These are phyloP conservation scores for Geotrichum klebahnii DNA, from an alignment of 1,139 yeast genomes.

Conservation along the genomic window DNA sequence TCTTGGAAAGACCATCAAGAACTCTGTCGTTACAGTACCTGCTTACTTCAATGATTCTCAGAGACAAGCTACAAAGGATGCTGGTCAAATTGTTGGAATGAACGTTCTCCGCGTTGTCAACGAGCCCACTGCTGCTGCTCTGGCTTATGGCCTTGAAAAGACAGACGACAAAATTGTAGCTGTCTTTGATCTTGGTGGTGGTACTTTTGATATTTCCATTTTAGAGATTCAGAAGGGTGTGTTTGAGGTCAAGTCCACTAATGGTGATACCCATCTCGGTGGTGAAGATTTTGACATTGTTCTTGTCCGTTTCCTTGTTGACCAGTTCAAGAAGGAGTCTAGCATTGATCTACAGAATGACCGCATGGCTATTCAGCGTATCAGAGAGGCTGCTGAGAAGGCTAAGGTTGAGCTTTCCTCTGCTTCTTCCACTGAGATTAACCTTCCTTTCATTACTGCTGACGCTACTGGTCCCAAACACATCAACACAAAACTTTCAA, in stretches of 20 bases:
- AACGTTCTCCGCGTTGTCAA: slow-evolving; percentile 95
- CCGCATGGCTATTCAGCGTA: slow-evolving; percentile 98
- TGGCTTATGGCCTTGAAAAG: slow-evolving; percentile 94
- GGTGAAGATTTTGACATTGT: slow-evolving; percentile 84
- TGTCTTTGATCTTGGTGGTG: slow-evolving; percentile 85
- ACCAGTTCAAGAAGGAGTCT: slow-evolving; percentile 84
- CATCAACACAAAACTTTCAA: slow-evolving; percentile 86
- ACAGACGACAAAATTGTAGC: slow-evolving; percentile 70
- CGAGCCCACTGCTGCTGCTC: slow-evolving; percentile 98
- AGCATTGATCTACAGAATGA: slow-evolving; percentile 87
- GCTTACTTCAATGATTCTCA: slow-evolving; percentile 98
- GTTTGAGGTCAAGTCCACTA: slow-evolving; percentile 81
- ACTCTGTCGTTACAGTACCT: slow-evolving; percentile 96
- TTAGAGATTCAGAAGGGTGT: slow-evolving; percentile 85
- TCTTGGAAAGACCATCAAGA: slow-evolving; percentile 76
- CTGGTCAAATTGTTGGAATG: slow-evolving; percentile 95
- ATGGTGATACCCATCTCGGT: slow-evolving; percentile 87
- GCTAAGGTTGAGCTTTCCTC: slow-evolving; percentile 98
- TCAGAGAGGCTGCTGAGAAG: slow-evolving; percentile 99
- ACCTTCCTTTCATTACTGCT: slow-evolving; percentile 95
- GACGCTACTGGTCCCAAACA: slow-evolving; percentile 97
- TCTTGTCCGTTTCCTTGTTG: slow-evolving; percentile 82
- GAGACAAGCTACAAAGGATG: slow-evolving; percentile 98
- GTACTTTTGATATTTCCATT: slow-evolving; percentile 82
- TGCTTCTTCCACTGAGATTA: slow-evolving; percentile 87